Evolutionary conservation across 1,139 yeast species (phyloP).

Genomic region (Hyphopichia buzzinii): DNA sequence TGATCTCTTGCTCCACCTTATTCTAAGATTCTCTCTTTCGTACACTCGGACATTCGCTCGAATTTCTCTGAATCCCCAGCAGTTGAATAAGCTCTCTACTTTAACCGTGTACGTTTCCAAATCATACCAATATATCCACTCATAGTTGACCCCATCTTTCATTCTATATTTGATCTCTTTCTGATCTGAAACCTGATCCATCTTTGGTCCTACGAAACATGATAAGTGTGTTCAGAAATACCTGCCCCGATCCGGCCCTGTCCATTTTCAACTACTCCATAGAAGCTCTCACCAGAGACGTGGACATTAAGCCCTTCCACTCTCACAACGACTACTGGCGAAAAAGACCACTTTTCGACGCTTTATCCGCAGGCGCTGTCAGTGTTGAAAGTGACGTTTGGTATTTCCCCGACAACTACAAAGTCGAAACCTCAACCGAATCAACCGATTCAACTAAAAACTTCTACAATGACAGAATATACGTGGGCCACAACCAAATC

Average conservation of each 20-base stretch:
- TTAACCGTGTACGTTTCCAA: no score
- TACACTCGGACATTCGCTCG: no score
- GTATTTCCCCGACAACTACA: constrained; percentile 37
- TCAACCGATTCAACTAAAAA: constrained; percentile 16
- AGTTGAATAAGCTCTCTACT: no score
- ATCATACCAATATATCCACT: no score
- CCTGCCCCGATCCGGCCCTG: neutral
- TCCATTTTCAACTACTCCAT: constrained; percentile 9
- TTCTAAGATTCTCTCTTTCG: no score
- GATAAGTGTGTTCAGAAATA: constrained; percentile 6
- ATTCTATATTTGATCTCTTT: no score
- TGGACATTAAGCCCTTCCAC: constrained; percentile 52
- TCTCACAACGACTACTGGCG: constrained; percentile 83
- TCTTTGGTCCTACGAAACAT: constrained; percentile 1
- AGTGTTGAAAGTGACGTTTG: constrained; percentile 76
- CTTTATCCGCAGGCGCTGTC: constrained; percentile 54
- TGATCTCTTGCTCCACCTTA: no score
- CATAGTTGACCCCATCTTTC: no score
- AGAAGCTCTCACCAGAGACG: constrained; percentile 48
- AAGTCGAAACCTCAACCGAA: constrained; percentile 20
- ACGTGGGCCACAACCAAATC: constrained; percentile 63
- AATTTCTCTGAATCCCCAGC: no score
- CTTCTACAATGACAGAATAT: constrained; percentile 40
- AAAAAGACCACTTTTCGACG: constrained; percentile 57
- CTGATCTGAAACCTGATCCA: no score